phyloP scores from a whole-genome alignment of 108 stramenopile genomes.

The Cyclotella kingstonii region DNA sequence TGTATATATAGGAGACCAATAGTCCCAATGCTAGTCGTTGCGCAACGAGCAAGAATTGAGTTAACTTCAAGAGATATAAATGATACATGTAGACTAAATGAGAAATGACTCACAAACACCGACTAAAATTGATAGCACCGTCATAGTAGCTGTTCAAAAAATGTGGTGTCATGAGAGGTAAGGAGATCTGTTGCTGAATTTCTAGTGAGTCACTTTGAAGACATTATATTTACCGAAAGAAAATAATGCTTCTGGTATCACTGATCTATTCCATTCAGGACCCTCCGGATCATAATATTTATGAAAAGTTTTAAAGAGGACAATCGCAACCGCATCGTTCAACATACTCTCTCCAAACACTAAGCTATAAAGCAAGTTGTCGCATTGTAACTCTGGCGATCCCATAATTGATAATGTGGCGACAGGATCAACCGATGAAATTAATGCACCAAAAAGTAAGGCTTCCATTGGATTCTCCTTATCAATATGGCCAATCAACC shows the following conservation, averaged over 20 bases:
- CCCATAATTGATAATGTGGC: constrained; percentile 91
- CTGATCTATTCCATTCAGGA: constrained; percentile 56
- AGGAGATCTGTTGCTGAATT: too few relatives aligned
- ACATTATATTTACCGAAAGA: constrained; percentile 45
- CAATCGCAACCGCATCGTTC: constrained; percentile 98
- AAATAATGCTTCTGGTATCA: constrained; percentile 70
- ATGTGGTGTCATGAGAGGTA: background rate
- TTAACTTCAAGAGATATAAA: background rate
- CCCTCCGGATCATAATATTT: constrained; percentile 79
- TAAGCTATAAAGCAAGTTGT: constrained; percentile 89
- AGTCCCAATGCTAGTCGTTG: constrained; percentile 82
- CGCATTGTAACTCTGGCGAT: constrained; percentile 84
- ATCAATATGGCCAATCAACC: constrained; percentile 72
- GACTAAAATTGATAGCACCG: constrained; percentile 67
- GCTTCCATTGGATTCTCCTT: constrained; percentile 92
- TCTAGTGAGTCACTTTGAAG: too few relatives aligned
- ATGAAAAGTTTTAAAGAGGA: constrained; percentile 92
- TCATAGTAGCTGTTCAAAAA: constrained; percentile 26
- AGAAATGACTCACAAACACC: constrained; percentile 57
- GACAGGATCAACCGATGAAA: constrained; percentile 96
- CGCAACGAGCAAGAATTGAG: background rate
- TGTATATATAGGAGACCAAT: constrained; percentile 77
- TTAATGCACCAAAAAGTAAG: constrained; percentile 93
- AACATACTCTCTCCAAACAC: constrained; percentile 97
- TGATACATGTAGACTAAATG: background rate